Base-by-base conservation (phyloP, 1,139 yeast genomes). In the Blastobotrys proliferans region DNA sequence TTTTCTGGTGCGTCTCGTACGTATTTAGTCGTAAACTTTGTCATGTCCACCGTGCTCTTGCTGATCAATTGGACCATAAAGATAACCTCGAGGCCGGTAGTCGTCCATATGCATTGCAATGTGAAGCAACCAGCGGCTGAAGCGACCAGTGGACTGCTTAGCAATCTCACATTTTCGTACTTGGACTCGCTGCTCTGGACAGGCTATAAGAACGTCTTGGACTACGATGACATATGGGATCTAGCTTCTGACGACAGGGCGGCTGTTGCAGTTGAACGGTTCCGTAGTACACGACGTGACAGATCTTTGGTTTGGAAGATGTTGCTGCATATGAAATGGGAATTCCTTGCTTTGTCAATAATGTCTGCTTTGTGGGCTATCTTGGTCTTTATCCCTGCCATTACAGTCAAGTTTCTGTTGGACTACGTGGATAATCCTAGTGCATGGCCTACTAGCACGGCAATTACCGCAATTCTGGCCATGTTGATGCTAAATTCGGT, bases 371-470 rank as follows among this genome's bases (percentile, higher is more conserved):
- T 30, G 8, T 8, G 10, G 19, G 14, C 37, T 5, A 10, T 22
- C 9, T 3, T 28, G 11, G 32, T 79, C 4, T 86, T 92, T 55
- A 74, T 79, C 14, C 98, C 98, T 6, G 79, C 97, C 1, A 54
- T 88, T 40, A 68, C 90, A 48, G 74, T 92, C 60, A 85, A 85
- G 65, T 72, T 70, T 51, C 76, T 92, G 31, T 73, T 92, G 59
- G 94, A 85, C 56, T 90, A 83, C 58, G 90, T 92, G 28, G 90
- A 86, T 38, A 77, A 81, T 51, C 94, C 88, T 27, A 4, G 3
- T 13, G 97, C 95, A 11, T 92, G 97, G 97, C n/a, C n/a, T n/a
- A n/a, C n/a, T n/a, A n/a, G n/a, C n/a, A 73, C 88, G 39, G 84
- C 82, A 57, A 94, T 90, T 16, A 62, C 78, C 45, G 70, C 80